These are phyloP conservation scores for Fragilariopsis cylindrus DNA, from an alignment of 108 stramenopile genomes.

Conservation along the genomic window DNA sequence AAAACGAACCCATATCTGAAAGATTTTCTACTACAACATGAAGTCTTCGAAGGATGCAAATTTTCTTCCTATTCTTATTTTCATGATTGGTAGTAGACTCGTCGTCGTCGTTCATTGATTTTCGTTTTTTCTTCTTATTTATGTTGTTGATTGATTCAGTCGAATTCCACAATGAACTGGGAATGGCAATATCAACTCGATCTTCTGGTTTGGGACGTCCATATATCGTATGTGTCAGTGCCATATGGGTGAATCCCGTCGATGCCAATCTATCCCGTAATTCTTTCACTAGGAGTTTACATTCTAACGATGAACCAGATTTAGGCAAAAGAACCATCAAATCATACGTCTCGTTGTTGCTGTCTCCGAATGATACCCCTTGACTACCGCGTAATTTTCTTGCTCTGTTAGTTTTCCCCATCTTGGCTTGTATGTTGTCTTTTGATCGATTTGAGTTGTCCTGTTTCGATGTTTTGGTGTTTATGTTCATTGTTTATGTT, in stretches of 20 bases:
- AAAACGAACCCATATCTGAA: slow-evolving; percentile 51
- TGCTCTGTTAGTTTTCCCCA: neutral
- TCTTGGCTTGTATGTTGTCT: neutral
- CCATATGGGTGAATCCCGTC: slow-evolving; percentile 56
- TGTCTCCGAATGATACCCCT: slow-evolving; percentile 16
- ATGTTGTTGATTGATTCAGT: neutral
- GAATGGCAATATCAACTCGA: slow-evolving; percentile 46
- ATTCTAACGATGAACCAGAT: neutral
- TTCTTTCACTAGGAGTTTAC: slow-evolving; percentile 28
- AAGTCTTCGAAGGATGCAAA: slow-evolving; percentile 50
- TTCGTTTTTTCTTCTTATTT: slow-evolving; percentile 2
- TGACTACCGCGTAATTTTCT: slow-evolving; percentile 33
- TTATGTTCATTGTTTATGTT: no score
- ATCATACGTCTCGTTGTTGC: slow-evolving; percentile 23
- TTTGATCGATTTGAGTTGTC: no score
- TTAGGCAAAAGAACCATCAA: slow-evolving; percentile 39
- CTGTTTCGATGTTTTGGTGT: no score
- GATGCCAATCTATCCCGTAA: slow-evolving; percentile 31
- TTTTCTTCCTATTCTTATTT: neutral
- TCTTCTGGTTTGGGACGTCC: slow-evolving; percentile 59
- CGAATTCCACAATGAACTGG: slow-evolving; percentile 23
- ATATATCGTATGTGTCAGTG: slow-evolving; percentile 62
- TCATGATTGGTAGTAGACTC: slow-evolving; percentile 8
- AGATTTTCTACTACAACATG: slow-evolving; percentile 71
- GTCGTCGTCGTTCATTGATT: slow-evolving; percentile 1